Conservation (phyloP, 768 basidiomycete genomes). For the Phaeolepiota aurea region DNA sequence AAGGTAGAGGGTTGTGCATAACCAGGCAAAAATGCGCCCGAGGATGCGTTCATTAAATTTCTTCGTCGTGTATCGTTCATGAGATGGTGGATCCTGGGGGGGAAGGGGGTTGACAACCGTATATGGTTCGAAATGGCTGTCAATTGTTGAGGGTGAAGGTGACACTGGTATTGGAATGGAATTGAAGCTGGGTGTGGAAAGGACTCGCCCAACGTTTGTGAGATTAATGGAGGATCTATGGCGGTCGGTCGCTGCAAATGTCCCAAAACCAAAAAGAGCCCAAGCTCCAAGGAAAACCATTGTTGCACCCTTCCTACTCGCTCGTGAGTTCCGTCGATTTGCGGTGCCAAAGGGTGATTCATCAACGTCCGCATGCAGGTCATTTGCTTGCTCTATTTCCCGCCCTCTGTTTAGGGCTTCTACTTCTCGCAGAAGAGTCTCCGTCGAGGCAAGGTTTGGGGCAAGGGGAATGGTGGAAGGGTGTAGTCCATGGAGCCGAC, state of each 20-base stretch:
- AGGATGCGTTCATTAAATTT: conserved; percentile 52
- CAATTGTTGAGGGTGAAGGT: conserved; percentile 7
- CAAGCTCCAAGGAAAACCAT: conserved; percentile 80
- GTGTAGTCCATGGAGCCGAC: conserved; percentile 20
- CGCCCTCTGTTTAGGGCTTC: conserved; percentile 26
- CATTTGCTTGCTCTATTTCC: conserved; percentile 29
- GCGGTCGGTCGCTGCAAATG: conserved; percentile 26
- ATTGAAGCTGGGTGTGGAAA: conserved; percentile 17
- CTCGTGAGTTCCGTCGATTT: conserved; percentile 42
- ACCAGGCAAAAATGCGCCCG: conserved; percentile 91
- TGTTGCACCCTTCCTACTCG: conserved; percentile 61
- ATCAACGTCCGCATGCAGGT: conserved; percentile 14
- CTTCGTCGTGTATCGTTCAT: conserved; percentile 15
- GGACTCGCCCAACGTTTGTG: conserved; percentile 39
- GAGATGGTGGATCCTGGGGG: conserved; percentile 8
- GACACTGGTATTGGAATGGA: conserved; percentile 7
- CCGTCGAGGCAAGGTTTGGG: conserved; percentile 24
- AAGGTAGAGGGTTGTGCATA: conserved; percentile 87
- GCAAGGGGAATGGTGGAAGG: conserved; percentile 24
- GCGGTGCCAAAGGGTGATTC: conserved; percentile 12
- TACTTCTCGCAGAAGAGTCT: conserved; percentile 8
- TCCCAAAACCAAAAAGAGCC: conserved; percentile 62
- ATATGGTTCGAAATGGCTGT: conserved; percentile 2
- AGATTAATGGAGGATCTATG: conserved; percentile 17
- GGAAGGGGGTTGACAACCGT: conserved; percentile 1